Evolutionary conservation across 768 basidiomycete genomes (phyloP).

Genomic region (Naganishia vishniacii): DNA sequence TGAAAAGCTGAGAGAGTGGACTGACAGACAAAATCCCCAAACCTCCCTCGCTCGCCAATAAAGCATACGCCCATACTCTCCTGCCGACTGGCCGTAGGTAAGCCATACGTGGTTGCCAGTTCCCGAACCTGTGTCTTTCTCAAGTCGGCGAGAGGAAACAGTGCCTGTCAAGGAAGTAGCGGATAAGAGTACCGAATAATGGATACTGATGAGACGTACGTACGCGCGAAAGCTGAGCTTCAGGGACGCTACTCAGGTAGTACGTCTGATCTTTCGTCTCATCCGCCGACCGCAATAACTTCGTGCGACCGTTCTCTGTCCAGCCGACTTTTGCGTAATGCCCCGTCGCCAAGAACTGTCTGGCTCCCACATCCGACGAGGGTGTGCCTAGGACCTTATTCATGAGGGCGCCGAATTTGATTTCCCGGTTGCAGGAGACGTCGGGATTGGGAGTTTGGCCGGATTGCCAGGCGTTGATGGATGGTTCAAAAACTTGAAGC

Average conservation of each 20-base stretch:
- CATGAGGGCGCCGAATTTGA: slow-evolving; percentile 60
- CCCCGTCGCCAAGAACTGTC: slow-evolving; percentile 51
- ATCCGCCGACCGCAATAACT: slow-evolving; percentile 55
- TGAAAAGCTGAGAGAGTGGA: not conserved
- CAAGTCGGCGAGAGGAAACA: slow-evolving; percentile 70
- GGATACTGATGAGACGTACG: no score
- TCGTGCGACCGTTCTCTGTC: slow-evolving; percentile 47
- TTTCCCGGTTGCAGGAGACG: slow-evolving; percentile 75
- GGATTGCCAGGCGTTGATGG: slow-evolving; percentile 66
- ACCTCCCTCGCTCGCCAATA: slow-evolving; percentile 71
- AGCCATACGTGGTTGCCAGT: slow-evolving; percentile 59
- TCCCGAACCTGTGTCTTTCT: slow-evolving; percentile 67
- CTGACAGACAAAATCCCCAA: slow-evolving; percentile 68
- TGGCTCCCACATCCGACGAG: not conserved
- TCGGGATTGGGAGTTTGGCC: slow-evolving; percentile 90
- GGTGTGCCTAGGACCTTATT: slow-evolving; percentile 45
- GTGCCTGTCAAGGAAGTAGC: slow-evolving; percentile 49
- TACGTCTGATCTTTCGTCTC: slow-evolving; percentile 81
- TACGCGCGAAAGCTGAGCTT: slow-evolving; percentile 58
- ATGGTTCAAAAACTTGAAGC: slow-evolving; percentile 82
- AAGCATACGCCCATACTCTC: slow-evolving; percentile 97
- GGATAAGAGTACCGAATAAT: not conserved
- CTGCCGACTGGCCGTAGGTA: slow-evolving; percentile 67
- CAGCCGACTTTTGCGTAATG: slow-evolving; percentile 77
- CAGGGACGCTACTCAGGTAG: slow-evolving; percentile 73